phyloP scores from a whole-genome alignment of 140 eudicot species.

The Cichorium intybus region DNA sequence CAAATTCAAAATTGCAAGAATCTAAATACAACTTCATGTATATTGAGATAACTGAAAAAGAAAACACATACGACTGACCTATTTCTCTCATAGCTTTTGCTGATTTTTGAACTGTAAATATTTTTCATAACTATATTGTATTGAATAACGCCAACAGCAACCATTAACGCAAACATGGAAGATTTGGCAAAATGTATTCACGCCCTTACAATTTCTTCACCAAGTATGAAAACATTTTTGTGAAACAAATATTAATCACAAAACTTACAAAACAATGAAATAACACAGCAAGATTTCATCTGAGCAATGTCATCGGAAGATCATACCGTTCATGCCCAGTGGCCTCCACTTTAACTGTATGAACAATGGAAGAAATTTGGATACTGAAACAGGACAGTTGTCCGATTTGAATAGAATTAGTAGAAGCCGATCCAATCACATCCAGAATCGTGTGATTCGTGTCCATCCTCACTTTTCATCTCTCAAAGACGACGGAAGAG shows the following conservation, averaged over 20 bases:
- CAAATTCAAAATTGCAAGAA: too few species aligned
- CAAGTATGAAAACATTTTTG: not conserved
- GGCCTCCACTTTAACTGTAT: conserved; percentile 4
- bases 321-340: conserved; percentile 14
- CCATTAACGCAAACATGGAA: too few species aligned
- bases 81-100: too few species aligned
- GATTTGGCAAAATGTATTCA: not conserved
- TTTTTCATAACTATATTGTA: too few species aligned
- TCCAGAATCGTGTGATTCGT: not conserved
- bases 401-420: not conserved
- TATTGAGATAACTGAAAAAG: too few species aligned
- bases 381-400: not conserved
- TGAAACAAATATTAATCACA: conserved; percentile 2
- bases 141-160: too few species aligned
- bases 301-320: not conserved
- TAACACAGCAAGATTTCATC: not conserved
- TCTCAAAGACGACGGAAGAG: not conserved
- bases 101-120: too few species aligned
- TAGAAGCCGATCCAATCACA: not conserved
- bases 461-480: not conserved
- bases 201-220: not conserved
- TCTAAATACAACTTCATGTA: too few species aligned
- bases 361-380: not conserved
- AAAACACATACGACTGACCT: too few species aligned
- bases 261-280: conserved; percentile 15